A percentile compares a stretch with the other conserved stretches of the same genome.
Evolutionary conservation across 2,329 filamentous ascomycete genomes (phyloP).

Genomic region (Raffaelea albimanens): DNA sequence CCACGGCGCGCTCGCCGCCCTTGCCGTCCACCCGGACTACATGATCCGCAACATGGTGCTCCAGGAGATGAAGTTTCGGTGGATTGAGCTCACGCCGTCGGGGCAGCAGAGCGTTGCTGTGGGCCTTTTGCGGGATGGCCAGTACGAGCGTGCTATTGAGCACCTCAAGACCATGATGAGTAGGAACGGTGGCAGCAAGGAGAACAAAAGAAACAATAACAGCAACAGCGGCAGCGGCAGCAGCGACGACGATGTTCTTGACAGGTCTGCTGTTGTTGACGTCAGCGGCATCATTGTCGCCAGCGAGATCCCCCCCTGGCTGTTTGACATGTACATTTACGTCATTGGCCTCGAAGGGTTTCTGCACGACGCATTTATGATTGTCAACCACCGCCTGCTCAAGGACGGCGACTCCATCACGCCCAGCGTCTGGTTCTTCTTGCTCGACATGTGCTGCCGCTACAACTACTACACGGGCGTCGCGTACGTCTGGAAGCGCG

Average conservation of each 20-base stretch:
- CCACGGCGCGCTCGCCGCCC: conserved; percentile 60
- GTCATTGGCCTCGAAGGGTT: conserved; percentile 63
- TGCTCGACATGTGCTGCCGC: conserved; percentile 67
- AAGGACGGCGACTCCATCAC: conserved; percentile 27
- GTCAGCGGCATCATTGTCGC: conserved; percentile 17
- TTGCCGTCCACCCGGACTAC: conserved; percentile 82
- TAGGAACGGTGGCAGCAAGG: conserved; percentile 36
- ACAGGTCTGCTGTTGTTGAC: no score
- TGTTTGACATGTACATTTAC: conserved; percentile 70
- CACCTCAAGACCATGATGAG: conserved; percentile 62
- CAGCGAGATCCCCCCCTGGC: conserved; percentile 52
- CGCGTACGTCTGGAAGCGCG: conserved; percentile 57
- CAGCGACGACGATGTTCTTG: neutral
- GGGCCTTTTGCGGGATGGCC: conserved; percentile 69
- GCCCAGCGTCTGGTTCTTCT: conserved; percentile 54
- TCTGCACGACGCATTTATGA: conserved; percentile 63
- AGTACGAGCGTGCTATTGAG: conserved; percentile 71
- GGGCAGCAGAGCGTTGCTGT: conserved; percentile 60
- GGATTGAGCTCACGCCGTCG: conserved; percentile 53
- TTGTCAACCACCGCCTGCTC: conserved; percentile 50
- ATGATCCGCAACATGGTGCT: conserved; percentile 62
- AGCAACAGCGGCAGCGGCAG: neutral
- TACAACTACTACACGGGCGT: conserved; percentile 55
- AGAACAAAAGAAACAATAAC: neutral
- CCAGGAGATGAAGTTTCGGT: conserved; percentile 62